Percentiles rank a stretch among this genome's conserved stretches.
These are phyloP conservation scores for Suhomyces bolitotheri DNA, from an alignment of 1,139 yeast genomes.

Conservation along the genomic window DNA sequence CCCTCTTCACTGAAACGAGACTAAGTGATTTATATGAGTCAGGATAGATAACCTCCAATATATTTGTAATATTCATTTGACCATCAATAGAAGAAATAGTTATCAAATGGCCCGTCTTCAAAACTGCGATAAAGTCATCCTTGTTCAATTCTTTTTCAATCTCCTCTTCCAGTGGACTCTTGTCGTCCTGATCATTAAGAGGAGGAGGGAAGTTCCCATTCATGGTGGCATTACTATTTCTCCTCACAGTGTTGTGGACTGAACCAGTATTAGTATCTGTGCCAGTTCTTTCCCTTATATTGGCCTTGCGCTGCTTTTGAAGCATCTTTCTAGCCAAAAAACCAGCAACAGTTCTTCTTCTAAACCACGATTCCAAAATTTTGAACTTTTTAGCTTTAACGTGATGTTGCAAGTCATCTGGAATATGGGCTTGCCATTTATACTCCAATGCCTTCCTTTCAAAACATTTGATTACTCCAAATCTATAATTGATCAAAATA, in stretches of 20 bases:
- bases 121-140: constrained; percentile 36
- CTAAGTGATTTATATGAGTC: constrained; percentile 19
- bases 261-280: constrained; percentile 12
- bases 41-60: constrained; percentile 27
- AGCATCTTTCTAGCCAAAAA: constrained; percentile 47
- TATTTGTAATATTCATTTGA: constrained; percentile 26
- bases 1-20: constrained; percentile 52
- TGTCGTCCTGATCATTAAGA: constrained; percentile 10
- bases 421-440: constrained; percentile 48
- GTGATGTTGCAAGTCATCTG: constrained; percentile 25
- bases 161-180: constrained; percentile 11
- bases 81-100: constrained; percentile 54
- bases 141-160: constrained; percentile 18
- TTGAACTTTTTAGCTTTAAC: constrained; percentile 25
- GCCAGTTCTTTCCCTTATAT: constrained; percentile 10
- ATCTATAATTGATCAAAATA: constrained; percentile 54
- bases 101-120: constrained; percentile 48
- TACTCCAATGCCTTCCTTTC: constrained; percentile 54
- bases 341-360: constrained; percentile 55
- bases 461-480: constrained; percentile 57
- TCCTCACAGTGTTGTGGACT: constrained; percentile 19
- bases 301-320: constrained; percentile 23
- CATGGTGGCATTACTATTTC: constrained; percentile 29
- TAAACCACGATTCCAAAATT: constrained; percentile 60
- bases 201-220: constrained; percentile 41